Evolutionary conservation across 2,329 filamentous ascomycete genomes (phyloP), one percentile per base, ranked within the genome.

Genomic region (Fusarium longipes): DNA sequence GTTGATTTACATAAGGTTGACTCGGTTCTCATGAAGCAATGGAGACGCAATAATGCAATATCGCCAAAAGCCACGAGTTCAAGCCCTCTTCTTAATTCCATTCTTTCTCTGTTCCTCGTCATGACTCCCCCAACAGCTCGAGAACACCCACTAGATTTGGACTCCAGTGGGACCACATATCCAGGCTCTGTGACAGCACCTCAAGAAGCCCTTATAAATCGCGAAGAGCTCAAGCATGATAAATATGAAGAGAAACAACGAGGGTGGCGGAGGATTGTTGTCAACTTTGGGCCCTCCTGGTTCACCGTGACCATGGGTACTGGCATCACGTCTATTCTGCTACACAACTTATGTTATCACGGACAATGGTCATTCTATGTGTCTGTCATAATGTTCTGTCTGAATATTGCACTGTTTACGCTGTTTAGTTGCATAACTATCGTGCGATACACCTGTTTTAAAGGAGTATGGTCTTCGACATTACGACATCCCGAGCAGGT

Each of bases 301-400:
- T 74, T 86, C 71, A 77, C 80, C 0, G 79, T 82, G 22, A 84
- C 78, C n/a, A 87, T 91, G 87, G 87, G 88, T 29, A 91, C 88
- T 0, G 89, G 88, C 14, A 85, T 90, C 38, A 83, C 87, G 1
- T 85, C 85, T 0, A 81, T 89, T 24, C 78, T 90, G 7, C 80
- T 91, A 6, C 79, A 84, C 60, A 82, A 82, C 10, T 81, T 90
- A 6, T 87, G 87, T 0, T 90, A 87, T 74, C 81, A 86, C 56
- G 80, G 81, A 3, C 63, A 67, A 12, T 86, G 83, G 79, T 77
- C 90, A 1, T 81, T 86, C 65, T 87, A 83, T 74, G 77, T 89
- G 24, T 83, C 86, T 1, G 79, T 85, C 12, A 70, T 82, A 44
- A 82, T 90, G 61, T 89, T 90, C 63, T 76, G 77, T 5, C 77